These are phyloP conservation scores for Saussurea involucrata DNA, from an alignment of 129 eudicot species.

Conservation along the genomic window DNA sequence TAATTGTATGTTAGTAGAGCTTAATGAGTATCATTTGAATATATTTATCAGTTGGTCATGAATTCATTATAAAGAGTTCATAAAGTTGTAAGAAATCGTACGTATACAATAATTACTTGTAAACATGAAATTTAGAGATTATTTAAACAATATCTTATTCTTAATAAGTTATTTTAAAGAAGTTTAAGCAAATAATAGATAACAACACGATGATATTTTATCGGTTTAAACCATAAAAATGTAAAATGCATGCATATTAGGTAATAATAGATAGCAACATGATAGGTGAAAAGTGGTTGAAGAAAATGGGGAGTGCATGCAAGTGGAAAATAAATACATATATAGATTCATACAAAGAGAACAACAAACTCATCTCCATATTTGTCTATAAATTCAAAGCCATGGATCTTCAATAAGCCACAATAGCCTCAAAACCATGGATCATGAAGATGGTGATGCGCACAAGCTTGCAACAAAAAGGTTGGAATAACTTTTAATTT, in stretches of 20 bases:
- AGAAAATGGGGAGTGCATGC: constrained; percentile 23
- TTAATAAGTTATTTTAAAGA: background rate
- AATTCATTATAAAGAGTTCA: no score
- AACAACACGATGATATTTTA: background rate
- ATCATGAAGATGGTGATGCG: constrained; percentile 15
- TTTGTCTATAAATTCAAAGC: constrained; percentile 17
- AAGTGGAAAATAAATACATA: background rate
- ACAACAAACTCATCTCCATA: constrained; percentile 1
- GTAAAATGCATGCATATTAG: background rate
- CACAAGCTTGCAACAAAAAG: constrained; percentile 28
- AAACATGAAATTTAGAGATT: no score
- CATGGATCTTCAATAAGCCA: background rate
- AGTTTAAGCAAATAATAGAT: background rate
- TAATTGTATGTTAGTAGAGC: no score
- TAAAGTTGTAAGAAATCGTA: no score
- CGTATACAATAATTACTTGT: background rate
- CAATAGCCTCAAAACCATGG: constrained; percentile 22
- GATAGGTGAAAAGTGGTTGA: constrained; percentile 29
- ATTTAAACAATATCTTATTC: background rate
- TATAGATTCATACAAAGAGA: constrained; percentile 3
- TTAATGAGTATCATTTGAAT: no score
- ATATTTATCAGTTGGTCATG: no score
- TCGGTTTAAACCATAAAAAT: background rate
- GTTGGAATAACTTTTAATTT: constrained; percentile 9
- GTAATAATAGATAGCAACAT: background rate